Evolutionary conservation across 2,329 filamentous ascomycete species (phyloP), one percentile per base, ranked within the genome.

Genomic region (Myriosclerotinia duriaeana): DNA sequence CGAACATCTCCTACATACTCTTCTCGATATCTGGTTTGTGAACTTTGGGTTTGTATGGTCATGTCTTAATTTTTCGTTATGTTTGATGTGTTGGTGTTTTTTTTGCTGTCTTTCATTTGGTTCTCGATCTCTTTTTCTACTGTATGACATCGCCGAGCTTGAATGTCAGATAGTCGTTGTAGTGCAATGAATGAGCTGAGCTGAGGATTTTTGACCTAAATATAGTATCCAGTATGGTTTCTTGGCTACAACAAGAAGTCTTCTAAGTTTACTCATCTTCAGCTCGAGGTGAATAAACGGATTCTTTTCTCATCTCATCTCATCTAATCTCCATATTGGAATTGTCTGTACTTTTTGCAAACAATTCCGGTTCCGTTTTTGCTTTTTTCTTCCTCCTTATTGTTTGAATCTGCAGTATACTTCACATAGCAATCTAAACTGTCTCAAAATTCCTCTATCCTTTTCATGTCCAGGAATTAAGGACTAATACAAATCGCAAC

Each of bases 221-320:
- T 59, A 36, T 59, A 48, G 56, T 36, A 36, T 48, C 7, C 40
- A n/a, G 5, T 22, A 12, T 14, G 17, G 17, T n/a, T 15, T 59
- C 26, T 59, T 59, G 56, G 56, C 42, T 59, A 48, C 42, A 36
- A 36, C 46, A 48, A 59, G 17, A 59, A 48, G 56, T 46, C 42
- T 50, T 60, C n/a, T 38, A 60, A 50, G 20, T 20, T 59, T 59
- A 50, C 30, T 50, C 26, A 59, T 60, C 44, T 4, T 60, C 56
- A 50, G 56, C 30, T 50, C 2, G 56, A 50, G 30, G 30, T 34
- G 30, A 17, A 15, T 20, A 22, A 7, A 50, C 20, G 20, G 4
- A 38, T 17, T 7, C 8, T 50, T 60, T 50, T 22, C 20, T 50
- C 44, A n/a, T 54, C 53, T 36, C 48, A 50, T 59, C 30, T 48